phyloP scores from a whole-genome alignment of 768 basidiomycete genomes.

The Lactarius deliciosus region DNA sequence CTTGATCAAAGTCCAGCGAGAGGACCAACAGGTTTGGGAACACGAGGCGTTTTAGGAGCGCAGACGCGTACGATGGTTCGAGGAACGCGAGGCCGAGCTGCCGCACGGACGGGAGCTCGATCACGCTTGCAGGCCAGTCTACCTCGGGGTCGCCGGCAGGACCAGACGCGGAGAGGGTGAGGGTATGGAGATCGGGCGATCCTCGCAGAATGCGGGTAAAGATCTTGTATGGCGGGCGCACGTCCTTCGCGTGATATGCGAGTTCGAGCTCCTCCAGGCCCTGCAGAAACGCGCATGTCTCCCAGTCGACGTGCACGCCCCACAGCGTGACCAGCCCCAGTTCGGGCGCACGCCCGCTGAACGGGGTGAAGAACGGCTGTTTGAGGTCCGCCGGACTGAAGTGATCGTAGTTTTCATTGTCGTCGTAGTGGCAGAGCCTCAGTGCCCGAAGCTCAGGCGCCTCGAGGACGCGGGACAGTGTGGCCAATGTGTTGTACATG shows the following conservation, averaged over 20 bases:
- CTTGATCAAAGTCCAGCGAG: constrained; percentile 54
- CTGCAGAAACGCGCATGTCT: constrained; percentile 43
- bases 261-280: constrained; percentile 55
- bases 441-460: constrained; percentile 58
- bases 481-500: constrained; percentile 49
- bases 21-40: constrained; percentile 41
- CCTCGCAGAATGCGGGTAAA: constrained; percentile 52
- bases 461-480: constrained; percentile 43
- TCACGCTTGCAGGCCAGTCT: constrained; percentile 37
- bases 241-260: constrained; percentile 60
- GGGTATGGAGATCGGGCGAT: constrained; percentile 53
- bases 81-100: constrained; percentile 38
- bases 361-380: constrained; percentile 48
- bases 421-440: constrained; percentile 55
- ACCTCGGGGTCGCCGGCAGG: constrained; percentile 43
- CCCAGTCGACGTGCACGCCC: constrained; percentile 74
- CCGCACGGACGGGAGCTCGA: constrained; percentile 32
- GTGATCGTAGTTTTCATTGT: constrained; percentile 42
- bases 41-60: constrained; percentile 38
- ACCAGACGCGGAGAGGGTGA: constrained; percentile 58
- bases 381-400: constrained; percentile 46
- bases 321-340: constrained; percentile 52
- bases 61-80: constrained; percentile 35
- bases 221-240: constrained; percentile 56
- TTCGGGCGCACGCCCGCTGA: constrained; percentile 51